Base-by-base conservation (phyloP, 2,329 filamentous ascomycete species). In the Cercospora sp. region DNA sequence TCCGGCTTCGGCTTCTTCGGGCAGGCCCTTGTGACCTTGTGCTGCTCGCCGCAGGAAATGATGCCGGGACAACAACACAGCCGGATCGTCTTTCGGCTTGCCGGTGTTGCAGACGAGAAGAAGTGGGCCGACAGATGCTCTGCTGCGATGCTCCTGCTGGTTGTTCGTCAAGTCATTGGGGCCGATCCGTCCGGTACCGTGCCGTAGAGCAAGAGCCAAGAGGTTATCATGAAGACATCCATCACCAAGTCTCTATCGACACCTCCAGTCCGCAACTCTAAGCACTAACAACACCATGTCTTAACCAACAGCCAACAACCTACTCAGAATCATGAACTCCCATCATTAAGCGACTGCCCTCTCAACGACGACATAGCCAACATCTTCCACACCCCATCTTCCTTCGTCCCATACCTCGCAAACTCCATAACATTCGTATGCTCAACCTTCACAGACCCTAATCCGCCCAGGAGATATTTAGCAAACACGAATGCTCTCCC, bases 361-460 rank as follows among this genome's bases (percentile, higher is more conserved):
- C 64, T 30, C 16, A 60, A 45, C 18, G 60, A 60, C 9, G 57
- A 57, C 39, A 69, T 64, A 30, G 45, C 45, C 33, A 60, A 57
- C 28, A 61, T 59, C 26, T 63, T 64, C 67, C 67, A 69, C 28
- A 42, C 36, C 3, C 30, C 30, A 8, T 28, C 5, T n/a, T 20
- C 26, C 18, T 62, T 60, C 13, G 18, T 18, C 20, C 53, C 53
- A 45, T 67, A 69, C 33, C 64, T 31, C 16, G 45, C 57, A 30
- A 64, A 69, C 42, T 69, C 64, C 36, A 64, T 48, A 42, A 65
- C 64, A 12, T 61, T 61, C 23, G 66, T 42, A 58, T 42, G 58
- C 20, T 64, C 57, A 33, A 66, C 31, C 23, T 30, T 48, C n/a
- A 67, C 58, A 48, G 48, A 45, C 7, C 51, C 58, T 28, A 62